A percentile compares a stretch with the other conserved stretches of the same genome.
Conservation (phyloP, 176 grass and related monocot genomes). For the Musa troglodytarum region DNA sequence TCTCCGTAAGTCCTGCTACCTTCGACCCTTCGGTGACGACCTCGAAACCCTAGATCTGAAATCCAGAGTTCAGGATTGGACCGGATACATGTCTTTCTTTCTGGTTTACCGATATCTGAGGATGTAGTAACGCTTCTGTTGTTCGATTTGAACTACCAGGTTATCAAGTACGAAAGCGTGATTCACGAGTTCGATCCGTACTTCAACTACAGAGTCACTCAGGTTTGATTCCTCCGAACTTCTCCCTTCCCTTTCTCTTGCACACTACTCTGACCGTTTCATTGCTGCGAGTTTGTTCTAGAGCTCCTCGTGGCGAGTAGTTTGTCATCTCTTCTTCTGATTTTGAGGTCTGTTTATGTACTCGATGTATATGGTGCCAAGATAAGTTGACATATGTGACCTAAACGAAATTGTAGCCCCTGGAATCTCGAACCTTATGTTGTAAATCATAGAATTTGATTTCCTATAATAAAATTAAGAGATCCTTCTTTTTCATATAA, state of each 20-base stretch:
- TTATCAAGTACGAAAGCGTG: conserved; percentile 99
- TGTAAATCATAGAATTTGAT: background rate
- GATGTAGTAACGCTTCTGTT: background rate
- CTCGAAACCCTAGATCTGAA: conserved; percentile 18
- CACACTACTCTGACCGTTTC: background rate
- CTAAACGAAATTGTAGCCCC: no score
- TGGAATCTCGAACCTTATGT: no score
- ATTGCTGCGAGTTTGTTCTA: no score
- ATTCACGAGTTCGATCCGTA: conserved; percentile 99
- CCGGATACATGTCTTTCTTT: background rate
- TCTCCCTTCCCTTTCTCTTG: background rate
- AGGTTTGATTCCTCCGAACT: conserved; percentile 42
- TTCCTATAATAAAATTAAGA: background rate
- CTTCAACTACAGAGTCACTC: conserved; percentile 98
- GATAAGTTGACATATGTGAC: no score
- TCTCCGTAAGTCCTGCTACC: conserved; percentile 69
- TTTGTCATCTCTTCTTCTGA: background rate
- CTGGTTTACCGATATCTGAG: background rate
- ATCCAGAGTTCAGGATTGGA: conserved; percentile 9
- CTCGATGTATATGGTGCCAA: no score
- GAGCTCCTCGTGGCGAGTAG: no score
- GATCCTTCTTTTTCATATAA: background rate
- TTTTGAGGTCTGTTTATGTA: background rate
- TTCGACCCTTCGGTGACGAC: conserved; percentile 12
- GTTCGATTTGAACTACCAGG: conserved; percentile 34